phyloP scores from a whole-genome alignment of 2,329 filamentous ascomycete species.

The Hypoxylon sp. region DNA sequence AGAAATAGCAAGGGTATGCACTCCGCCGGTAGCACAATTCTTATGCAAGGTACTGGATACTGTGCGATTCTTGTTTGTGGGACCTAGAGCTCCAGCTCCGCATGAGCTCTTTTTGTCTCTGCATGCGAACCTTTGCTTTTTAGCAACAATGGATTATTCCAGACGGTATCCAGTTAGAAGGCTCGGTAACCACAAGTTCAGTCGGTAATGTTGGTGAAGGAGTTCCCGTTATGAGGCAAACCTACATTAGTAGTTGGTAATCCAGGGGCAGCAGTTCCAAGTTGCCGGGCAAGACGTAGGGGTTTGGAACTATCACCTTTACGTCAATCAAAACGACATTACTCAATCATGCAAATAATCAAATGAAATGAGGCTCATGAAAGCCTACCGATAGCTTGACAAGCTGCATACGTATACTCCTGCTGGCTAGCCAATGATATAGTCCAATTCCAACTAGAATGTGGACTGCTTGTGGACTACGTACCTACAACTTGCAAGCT shows the following conservation, averaged over 20 bases:
- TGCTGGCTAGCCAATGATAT: slow-evolving; percentile 22
- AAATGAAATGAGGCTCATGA: slow-evolving; percentile 15
- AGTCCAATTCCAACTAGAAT: not conserved
- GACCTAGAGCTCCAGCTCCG: slow-evolving; percentile 7
- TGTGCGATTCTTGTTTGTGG: slow-evolving; percentile 5
- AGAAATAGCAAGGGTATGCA: slow-evolving; percentile 21
- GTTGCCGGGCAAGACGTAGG: too few species aligned
- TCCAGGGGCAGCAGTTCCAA: too few species aligned
- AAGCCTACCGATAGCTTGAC: slow-evolving; percentile 10
- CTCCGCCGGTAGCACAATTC: slow-evolving; percentile 6
- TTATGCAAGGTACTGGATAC: slow-evolving; percentile 21
- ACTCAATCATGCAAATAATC: not conserved
- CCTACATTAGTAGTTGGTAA: too few species aligned
- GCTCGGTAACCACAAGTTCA: slow-evolving; percentile 11
- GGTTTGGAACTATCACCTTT: not conserved
- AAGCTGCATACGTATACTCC: slow-evolving; percentile 19
- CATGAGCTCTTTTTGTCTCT: slow-evolving; percentile 6
- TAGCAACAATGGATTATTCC: slow-evolving; percentile 12
- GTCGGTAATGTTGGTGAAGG: too few species aligned
- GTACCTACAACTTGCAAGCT: too few species aligned
- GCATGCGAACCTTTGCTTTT: slow-evolving; percentile 19
- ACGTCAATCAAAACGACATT: not conserved
- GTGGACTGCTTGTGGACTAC: not conserved
- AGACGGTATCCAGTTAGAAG: slow-evolving; percentile 8
- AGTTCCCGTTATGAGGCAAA: slow-evolving; percentile 11